Base-by-base conservation (phyloP, 371 early-diverging fungal genomes). In the Circinella minor region DNA sequence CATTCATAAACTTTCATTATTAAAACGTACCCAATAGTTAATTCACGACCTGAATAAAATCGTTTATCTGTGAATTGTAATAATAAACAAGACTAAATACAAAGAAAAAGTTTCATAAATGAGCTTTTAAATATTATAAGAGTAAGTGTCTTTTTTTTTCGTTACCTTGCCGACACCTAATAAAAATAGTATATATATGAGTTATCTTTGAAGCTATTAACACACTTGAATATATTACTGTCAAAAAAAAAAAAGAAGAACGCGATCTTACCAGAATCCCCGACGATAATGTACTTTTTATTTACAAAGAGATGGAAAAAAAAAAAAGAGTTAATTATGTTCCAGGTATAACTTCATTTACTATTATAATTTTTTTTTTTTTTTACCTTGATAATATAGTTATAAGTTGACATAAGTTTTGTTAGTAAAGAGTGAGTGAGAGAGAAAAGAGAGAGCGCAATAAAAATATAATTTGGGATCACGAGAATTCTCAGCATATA, bases 61-160 rank as follows among this genome's bases (percentile, higher is more conserved):
- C 92, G 89, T 80, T 91, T 89, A 73, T 94, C 94, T 37, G 93
- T 93, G 70, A 93, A 94, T 79, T 93, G 93, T 66, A 94, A 77
- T 61, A 94, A 81, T 60, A 94, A 78, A 71, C 94, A 93, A 15
- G 92, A 92, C 93, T 94, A 73, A 13, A 43, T 43, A 43, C 11
- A 43, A 43, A 43, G 1, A 43, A 43, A 9, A 43, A 6, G 11
- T 43, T 43, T 43, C 43, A 11, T 43, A 11, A 11, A 9, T 43
- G 43, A 11, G 6, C 11, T 43, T 11, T 43, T 11, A 11, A 43
- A 43, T 11, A 43, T 9, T 9, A 11, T 67, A 63, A 43, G 39
- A 17, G 34, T 27, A 7, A 20, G 34, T 48, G 18, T 15, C 27
- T 4, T 37, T 37, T 11, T 51, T 49, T 17, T 71, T 14, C 1